Percentiles rank a stretch among this genome's conserved stretches.
phyloP scores from a whole-genome alignment of 768 basidiomycete genomes.

The Crucibulum laeve region DNA sequence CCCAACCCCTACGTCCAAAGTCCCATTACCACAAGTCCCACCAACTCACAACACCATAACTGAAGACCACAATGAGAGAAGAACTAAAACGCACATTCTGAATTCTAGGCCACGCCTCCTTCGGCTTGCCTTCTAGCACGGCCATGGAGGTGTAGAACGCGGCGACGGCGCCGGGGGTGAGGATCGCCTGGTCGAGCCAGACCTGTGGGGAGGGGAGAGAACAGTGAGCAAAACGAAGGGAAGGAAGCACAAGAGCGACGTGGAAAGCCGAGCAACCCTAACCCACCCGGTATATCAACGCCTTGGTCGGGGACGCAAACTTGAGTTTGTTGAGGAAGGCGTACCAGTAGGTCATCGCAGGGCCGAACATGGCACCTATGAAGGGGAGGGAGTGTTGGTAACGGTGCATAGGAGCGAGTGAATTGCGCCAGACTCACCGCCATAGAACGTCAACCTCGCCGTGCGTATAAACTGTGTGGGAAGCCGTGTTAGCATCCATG shows the following conservation, averaged over 20 bases:
- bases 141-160: conserved; percentile 73
- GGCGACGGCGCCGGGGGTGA: conserved; percentile 62
- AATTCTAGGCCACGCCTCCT: conserved; percentile 42
- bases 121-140: conserved; percentile 68
- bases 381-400: not conserved
- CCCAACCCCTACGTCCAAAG: too few species aligned
- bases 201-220: conserved; percentile 41
- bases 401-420: not conserved
- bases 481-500: too few species aligned
- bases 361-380: conserved; percentile 70
- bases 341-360: conserved; percentile 82
- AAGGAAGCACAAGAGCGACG: not conserved
- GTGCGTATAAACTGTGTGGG: conserved; percentile 49
- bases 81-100: conserved; percentile 30
- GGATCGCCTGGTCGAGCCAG: conserved; percentile 74
- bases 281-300: conserved; percentile 58
- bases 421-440: conserved; percentile 39
- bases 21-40: too few species aligned
- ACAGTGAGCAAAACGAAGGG: not conserved
- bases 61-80: not conserved
- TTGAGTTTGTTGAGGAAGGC: conserved; percentile 65
- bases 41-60: not conserved
- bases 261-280: not conserved
- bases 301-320: conserved; percentile 56
- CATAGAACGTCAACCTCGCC: conserved; percentile 65